Evolutionary conservation across 345 rosid genomes (phyloP).

Genomic region (Salix exigua): DNA sequence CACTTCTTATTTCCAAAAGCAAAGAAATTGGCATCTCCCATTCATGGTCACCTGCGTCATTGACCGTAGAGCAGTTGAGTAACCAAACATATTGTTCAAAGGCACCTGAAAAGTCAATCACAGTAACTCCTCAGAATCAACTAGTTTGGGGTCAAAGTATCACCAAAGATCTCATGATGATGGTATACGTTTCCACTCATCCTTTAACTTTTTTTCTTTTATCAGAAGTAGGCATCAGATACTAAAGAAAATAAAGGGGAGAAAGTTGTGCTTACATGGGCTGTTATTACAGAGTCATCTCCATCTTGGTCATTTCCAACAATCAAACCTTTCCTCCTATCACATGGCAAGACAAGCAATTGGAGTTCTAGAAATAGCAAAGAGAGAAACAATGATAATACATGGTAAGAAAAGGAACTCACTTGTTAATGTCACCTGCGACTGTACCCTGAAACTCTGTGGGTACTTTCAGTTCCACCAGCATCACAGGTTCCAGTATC

Average conservation of each 20-base stretch:
- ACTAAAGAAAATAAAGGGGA: background rate
- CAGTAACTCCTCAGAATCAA: background rate
- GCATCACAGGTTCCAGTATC: constrained; percentile 92
- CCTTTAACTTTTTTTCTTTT: background rate
- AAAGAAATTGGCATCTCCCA: background rate
- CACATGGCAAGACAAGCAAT: constrained; percentile 6
- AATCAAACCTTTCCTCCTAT: constrained; percentile 95
- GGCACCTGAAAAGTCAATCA: constrained; percentile 60
- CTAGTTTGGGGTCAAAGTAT: background rate
- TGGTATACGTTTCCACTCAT: background rate
- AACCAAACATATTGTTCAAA: constrained; percentile 96
- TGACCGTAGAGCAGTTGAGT: constrained; percentile 90
- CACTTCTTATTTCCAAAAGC: too few species aligned
- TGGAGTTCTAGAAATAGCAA: background rate
- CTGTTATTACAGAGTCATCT: constrained; percentile 77
- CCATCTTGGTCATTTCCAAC: constrained; percentile 98
- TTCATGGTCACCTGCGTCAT: constrained; percentile 74
- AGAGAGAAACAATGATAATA: background rate
- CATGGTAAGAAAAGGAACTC: constrained; percentile 4
- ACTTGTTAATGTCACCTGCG: constrained; percentile 98
- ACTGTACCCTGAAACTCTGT: constrained; percentile 96
- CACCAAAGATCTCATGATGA: background rate
- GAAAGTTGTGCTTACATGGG: constrained; percentile 50
- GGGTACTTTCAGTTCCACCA: constrained; percentile 92
- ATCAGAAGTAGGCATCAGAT: background rate